Conservation (phyloP, 805 yeast species). For the Huiozyma naganishii region DNA sequence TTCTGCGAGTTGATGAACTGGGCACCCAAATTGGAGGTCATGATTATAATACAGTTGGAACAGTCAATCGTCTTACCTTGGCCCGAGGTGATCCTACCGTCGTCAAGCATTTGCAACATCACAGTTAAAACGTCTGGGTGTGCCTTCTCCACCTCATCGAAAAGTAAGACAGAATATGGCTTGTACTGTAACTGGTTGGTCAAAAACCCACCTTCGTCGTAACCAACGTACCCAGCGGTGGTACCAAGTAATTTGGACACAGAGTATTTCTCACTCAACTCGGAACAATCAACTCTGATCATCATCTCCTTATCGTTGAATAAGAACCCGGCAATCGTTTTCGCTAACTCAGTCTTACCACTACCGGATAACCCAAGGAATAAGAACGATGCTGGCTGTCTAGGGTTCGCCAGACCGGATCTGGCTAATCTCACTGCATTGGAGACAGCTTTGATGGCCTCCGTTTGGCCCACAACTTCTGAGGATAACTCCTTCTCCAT, state of each 20-base stretch:
- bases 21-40: constrained; percentile 97
- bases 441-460: constrained; percentile 92
- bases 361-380: constrained; percentile 95
- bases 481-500: constrained; percentile 82
- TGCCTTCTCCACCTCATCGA: constrained; percentile 97
- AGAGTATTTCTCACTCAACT: constrained; percentile 88
- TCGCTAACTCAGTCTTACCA: constrained; percentile 96
- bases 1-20: constrained; percentile 67
- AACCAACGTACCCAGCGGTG: constrained; percentile 95
- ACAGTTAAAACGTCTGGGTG: constrained; percentile 95
- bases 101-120: constrained; percentile 84
- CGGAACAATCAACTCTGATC: constrained; percentile 97
- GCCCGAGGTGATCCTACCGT: constrained; percentile 90
- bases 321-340: constrained; percentile 90
- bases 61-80: constrained; percentile 91
- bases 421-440: constrained; percentile 88
- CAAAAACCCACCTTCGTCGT: constrained; percentile 93
- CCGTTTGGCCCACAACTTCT: constrained; percentile 89
- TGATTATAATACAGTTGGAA: constrained; percentile 81
- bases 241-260: constrained; percentile 93
- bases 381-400: constrained; percentile 91
- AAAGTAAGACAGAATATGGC: constrained; percentile 92
- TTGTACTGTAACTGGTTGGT: constrained; percentile 85
- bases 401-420: constrained; percentile 92
- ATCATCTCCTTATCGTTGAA: constrained; percentile 94